These are phyloP conservation scores for Fusarium brachygibbosum DNA, from an alignment of 2,329 filamentous ascomycete genomes.

Conservation along the genomic window DNA sequence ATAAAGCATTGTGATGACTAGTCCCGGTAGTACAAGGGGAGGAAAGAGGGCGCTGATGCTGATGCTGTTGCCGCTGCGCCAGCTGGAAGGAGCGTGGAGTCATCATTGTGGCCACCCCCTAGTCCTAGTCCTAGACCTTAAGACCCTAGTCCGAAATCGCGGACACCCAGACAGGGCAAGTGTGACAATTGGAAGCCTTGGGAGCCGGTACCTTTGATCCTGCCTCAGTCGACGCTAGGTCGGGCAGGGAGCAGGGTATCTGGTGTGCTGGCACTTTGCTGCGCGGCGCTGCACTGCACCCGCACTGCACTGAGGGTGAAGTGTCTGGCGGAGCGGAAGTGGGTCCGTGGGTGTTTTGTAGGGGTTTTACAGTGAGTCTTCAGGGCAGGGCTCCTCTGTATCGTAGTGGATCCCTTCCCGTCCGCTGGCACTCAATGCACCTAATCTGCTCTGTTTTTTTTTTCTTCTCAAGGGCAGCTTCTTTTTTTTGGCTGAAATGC, in stretches of 20 bases:
- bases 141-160: constrained; percentile 30
- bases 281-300: constrained; percentile 13
- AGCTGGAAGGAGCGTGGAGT: constrained; percentile 50
- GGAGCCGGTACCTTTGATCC: constrained; percentile 35
- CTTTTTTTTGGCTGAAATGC: constrained; percentile 23
- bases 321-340: constrained; percentile 43
- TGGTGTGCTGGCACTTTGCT: constrained; percentile 41
- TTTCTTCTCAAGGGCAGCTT: background rate
- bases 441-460: background rate
- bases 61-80: constrained; percentile 42
- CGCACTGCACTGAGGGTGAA: background rate
- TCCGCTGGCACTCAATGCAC: constrained; percentile 10
- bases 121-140: background rate
- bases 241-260: constrained; percentile 11
- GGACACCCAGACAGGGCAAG: constrained; percentile 40
- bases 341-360: constrained; percentile 32
- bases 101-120: constrained; percentile 47
- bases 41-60: constrained; percentile 37
- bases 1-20: constrained; percentile 44
- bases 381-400: constrained; percentile 24
- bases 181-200: constrained; percentile 39
- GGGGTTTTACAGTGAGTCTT: constrained; percentile 25
- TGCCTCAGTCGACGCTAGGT: constrained; percentile 9
- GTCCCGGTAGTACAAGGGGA: constrained; percentile 37
- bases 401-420: background rate